Base-by-base conservation (phyloP, 129 eudicot species). In the Escallonia rubra region DNA sequence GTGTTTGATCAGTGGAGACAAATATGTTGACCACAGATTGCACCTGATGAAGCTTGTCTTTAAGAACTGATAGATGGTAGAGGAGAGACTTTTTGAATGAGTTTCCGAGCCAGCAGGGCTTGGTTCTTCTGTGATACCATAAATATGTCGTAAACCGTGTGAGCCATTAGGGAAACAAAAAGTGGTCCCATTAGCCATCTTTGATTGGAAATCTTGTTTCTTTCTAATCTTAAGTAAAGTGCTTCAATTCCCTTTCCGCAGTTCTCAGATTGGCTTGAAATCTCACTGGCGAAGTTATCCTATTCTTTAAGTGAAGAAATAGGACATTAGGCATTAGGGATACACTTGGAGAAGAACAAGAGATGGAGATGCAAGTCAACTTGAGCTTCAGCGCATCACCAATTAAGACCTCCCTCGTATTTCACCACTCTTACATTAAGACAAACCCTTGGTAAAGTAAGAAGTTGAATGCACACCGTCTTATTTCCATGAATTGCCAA, bases 321-420 rank as follows among this genome's bases (percentile, higher is more conserved):
- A 23, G 41, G 14, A 6, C 40, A 16, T 54, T 10, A 49, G 7
- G 38, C 8, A 61, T 6, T n/a, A n/a, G n/a, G n/a, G 2, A 55
- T 48, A n/a, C 13, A 41, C 42, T 57, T 41, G 39, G 55, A 40
- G 68, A 59, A 54, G 6, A 23, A 23, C 34, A 23, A 23, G 34
- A 23, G 13, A 51, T 12, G 10, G 14, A 15, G 7, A 15, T 15
- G 58, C 7, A 87, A 81, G 95, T 87, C 95, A 87, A 84, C 87
- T 65, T 43, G 73, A 59, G 67, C 64, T 68, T 75, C 43, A 81
- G 65, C 6, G 59, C 81, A 73, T 76, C 87, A 77, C 95, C 85
- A 74, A 6, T 43, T 81, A 72, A 46, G 42, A 73, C 90, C 95
- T 79, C 57, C 95, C 90, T 81, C 72, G 59, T n/a, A 57, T 87